Evolutionary conservation across 441 rosid genomes (phyloP).

Genomic region (Euphorbia schlechtendalii): DNA sequence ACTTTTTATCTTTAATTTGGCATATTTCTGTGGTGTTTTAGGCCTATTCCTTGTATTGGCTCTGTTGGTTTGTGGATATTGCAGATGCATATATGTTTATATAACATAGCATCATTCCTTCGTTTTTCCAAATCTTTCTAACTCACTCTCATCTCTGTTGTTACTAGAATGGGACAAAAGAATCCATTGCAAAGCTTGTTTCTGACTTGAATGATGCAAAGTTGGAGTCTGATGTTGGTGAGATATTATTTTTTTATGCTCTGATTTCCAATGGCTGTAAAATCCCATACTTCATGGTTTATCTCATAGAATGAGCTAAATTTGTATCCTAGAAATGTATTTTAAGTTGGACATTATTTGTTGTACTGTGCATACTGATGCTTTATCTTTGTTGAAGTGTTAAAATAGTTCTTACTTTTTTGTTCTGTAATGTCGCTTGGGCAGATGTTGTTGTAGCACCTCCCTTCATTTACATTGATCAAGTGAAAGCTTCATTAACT

Average conservation of each 20-base stretch:
- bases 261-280: background rate
- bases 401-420: background rate
- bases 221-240: constrained; percentile 88
- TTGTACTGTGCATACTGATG: background rate
- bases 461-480: constrained; percentile 83
- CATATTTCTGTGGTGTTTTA: background rate
- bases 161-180: constrained; percentile 81
- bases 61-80: too few relatives aligned
- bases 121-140: constrained; percentile 6
- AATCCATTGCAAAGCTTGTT: constrained; percentile 80
- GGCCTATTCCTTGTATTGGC: background rate
- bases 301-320: background rate
- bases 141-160: constrained; percentile 6
- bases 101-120: too few relatives aligned
- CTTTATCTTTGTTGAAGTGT: background rate
- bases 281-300: background rate
- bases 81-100: background rate
- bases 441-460: constrained; percentile 96
- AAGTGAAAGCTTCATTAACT: constrained; percentile 55
- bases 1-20: background rate
- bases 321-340: background rate
- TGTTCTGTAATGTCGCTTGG: constrained; percentile 15
- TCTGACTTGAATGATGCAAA: constrained; percentile 67
- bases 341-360: background rate
- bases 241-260: constrained; percentile 19